Conservation (phyloP, 768 basidiomycete genomes). For the Boletus rufocinnamomeus region DNA sequence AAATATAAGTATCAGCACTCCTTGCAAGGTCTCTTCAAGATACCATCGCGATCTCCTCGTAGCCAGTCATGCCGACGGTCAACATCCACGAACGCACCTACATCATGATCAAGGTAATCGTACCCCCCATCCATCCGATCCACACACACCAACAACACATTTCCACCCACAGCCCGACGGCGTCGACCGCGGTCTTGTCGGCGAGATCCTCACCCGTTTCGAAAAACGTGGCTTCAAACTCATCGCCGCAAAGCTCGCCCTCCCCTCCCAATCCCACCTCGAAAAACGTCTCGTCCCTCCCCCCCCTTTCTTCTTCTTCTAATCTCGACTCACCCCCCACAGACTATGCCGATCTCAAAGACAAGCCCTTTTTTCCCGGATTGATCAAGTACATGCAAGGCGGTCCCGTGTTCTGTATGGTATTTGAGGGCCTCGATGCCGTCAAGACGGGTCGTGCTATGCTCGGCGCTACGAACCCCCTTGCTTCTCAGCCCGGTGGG, state of each 20-base stretch:
- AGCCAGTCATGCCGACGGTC: constrained; percentile 35
- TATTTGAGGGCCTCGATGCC: constrained; percentile 92
- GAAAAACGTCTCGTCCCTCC: constrained; percentile 65
- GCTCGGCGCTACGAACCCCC: constrained; percentile 97
- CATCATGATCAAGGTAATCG: constrained; percentile 95
- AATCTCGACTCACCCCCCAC: neutral
- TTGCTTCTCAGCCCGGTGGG: constrained; percentile 82
- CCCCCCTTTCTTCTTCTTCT: neutral
- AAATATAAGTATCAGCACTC: neutral
- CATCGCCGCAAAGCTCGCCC: constrained; percentile 88
- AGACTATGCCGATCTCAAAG: constrained; percentile 97
- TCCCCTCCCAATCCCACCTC: constrained; percentile 79
- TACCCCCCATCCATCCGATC: neutral
- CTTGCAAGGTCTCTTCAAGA: neutral
- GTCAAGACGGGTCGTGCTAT: constrained; percentile 95
- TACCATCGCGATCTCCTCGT: constrained; percentile 27
- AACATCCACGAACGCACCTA: constrained; percentile 81
- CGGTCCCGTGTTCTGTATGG: constrained; percentile 95
- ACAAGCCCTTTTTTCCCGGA: constrained; percentile 94
- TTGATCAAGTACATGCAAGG: constrained; percentile 95
- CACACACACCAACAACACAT: no score
- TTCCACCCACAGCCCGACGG: constrained; percentile 79
- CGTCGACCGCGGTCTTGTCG: constrained; percentile 94
- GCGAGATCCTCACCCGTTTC: constrained; percentile 94
- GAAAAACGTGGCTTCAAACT: constrained; percentile 99